Evolutionary conservation across 2,329 filamentous ascomycete genomes (phyloP).

Genomic region (Diaporthe batatas): DNA sequence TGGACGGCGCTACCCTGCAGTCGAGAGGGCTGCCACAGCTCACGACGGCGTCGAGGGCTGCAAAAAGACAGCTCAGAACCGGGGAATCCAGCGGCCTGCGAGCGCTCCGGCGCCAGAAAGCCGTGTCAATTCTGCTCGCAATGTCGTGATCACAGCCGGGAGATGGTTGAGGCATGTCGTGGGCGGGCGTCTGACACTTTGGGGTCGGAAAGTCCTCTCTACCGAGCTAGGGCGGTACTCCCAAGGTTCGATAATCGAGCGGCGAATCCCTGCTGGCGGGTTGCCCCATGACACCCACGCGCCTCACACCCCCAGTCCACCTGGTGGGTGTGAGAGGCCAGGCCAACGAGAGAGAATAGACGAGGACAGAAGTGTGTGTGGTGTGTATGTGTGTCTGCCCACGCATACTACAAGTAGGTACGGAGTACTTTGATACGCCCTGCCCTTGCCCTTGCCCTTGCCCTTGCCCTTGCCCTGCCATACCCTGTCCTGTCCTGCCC

Average conservation of each 20-base stretch:
- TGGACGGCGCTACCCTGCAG: not conserved
- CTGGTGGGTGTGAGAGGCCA: conserved; percentile 8
- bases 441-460: not conserved
- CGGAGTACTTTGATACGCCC: conserved; percentile 1
- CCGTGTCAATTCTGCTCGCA: conserved; percentile 23
- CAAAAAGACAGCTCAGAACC: conserved; percentile 8
- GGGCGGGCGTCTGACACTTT: conserved; percentile 29
- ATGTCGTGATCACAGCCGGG: conserved; percentile 17
- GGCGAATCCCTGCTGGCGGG: conserved; percentile 31
- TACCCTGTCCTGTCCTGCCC: conserved; percentile 3
- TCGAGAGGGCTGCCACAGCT: conserved; percentile 1
- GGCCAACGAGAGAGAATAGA: not conserved
- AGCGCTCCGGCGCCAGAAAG: not conserved
- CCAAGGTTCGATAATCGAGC: conserved; percentile 25
- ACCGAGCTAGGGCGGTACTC: conserved; percentile 19
- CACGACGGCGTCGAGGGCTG: conserved; percentile 11
- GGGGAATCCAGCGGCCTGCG: not conserved
- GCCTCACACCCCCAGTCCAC: conserved; percentile 33
- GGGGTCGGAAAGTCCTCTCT: conserved; percentile 18
- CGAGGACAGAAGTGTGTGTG: not conserved
- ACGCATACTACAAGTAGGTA: not conserved
- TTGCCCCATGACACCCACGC: conserved; percentile 39
- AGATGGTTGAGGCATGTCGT: not conserved
- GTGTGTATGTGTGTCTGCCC: not conserved
- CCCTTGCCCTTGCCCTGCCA: no score